phyloP scores from a whole-genome alignment of 768 basidiomycete species.

The Hypsizygus marmoreus region DNA sequence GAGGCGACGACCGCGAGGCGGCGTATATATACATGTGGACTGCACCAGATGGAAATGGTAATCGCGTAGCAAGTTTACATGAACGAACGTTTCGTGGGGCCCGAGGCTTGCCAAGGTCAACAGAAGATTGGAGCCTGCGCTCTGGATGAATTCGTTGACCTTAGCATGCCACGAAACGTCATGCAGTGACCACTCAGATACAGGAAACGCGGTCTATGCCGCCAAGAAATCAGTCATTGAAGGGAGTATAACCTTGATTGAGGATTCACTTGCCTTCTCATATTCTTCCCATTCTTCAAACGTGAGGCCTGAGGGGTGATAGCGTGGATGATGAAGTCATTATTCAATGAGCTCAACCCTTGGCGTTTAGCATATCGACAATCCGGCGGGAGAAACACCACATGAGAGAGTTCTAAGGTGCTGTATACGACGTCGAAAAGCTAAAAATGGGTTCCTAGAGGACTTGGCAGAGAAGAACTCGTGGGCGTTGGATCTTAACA shows the following conservation, averaged over 20 bases:
- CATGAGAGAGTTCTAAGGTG: neutral
- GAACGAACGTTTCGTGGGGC: neutral
- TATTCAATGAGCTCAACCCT: no score
- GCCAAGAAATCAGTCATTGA: no score
- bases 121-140: neutral
- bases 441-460: neutral
- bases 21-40: neutral
- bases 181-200: no score
- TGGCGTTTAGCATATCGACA: neutral
- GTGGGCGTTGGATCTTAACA: neutral
- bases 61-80: neutral
- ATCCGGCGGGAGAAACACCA: neutral
- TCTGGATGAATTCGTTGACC: neutral
- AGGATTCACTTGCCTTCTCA: no score
- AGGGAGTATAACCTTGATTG: no score
- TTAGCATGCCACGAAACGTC: no score
- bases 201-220: no score
- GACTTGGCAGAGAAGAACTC: conserved; percentile 6
- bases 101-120: neutral
- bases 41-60: neutral
- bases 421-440: neutral
- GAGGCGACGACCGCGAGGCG: neutral
- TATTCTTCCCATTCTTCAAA: no score
- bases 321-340: no score
- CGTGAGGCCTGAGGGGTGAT: no score